Base-by-base conservation (phyloP, 805 yeast species). In the Candida yuanshanica region DNA sequence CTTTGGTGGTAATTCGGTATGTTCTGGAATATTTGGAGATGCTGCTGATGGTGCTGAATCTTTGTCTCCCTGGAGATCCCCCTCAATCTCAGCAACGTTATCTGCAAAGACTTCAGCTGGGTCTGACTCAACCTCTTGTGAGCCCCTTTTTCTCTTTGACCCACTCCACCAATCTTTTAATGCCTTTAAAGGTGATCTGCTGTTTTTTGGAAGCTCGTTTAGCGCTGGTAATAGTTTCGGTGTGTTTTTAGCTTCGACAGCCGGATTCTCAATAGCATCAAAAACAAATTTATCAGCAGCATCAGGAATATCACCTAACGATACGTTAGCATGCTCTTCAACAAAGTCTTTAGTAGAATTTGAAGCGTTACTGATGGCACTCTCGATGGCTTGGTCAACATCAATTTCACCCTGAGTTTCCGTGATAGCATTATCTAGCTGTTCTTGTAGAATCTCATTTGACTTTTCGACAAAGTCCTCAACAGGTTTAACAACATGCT, bases 381-480 rank as follows among this genome's bases (percentile, higher is more conserved):
- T 11, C 7, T 24, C 31, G 4, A n/a, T 14, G 4, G 13, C 23
- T 3, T 24, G 12, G 13, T 35, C 37, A 35, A 20, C 31, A 22
- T 14, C 20, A 9, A 26, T 20, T 20, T 16, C 26, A 24, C 24
- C 21, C 3, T 31, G 35, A 22, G 39, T 37, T 13, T 31, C 35
- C 18, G 31, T 26, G 23, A 31, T 32, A 33, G 16, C 25, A 10
- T 33, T 33, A 18, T 38, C 35, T 5, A 38, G 11, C 3, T 29
- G 32, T 8, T 38, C 41, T 17, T 16, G n/a, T 4, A 27, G 20
- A 17, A 32, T 18, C 5, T 20, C 20, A 32, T 20, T 24, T 24
- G 26, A 24, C 16, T 37, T 38, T 24, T 36, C 44, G 29, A 42
- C 41, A 31, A 42, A n/a, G n/a, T n/a, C n/a, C 9, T 38, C 27